These are phyloP conservation scores for Boletus calvinii DNA, from an alignment of 1,284 basidiomycete species.

Conservation along the genomic window DNA sequence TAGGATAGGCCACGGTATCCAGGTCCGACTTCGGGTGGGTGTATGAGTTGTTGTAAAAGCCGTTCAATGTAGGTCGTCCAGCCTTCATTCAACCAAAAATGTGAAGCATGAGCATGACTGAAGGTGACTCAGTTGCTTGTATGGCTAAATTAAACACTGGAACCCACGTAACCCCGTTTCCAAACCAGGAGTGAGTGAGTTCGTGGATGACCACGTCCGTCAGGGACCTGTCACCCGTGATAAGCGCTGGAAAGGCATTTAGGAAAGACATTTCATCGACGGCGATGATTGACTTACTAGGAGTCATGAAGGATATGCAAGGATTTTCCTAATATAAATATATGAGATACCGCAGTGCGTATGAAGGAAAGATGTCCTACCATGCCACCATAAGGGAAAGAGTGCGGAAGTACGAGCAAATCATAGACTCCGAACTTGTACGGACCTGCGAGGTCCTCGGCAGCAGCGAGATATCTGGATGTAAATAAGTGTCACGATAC, in stretches of 20 bases:
- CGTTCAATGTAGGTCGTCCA: slow-evolving; percentile 97
- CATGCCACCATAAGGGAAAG: slow-evolving; percentile 93
- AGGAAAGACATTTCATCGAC: not conserved
- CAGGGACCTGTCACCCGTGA: slow-evolving; percentile 82
- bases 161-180: slow-evolving; percentile 79
- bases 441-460: slow-evolving; percentile 71
- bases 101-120: slow-evolving; percentile 68
- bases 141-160: not conserved
- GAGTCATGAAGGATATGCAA: slow-evolving; percentile 86
- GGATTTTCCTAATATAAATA: slow-evolving; percentile 65
- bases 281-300: slow-evolving; percentile 49
- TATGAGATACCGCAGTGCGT: slow-evolving; percentile 1
- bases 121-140: slow-evolving; percentile 23
- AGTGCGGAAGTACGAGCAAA: slow-evolving; percentile 86
- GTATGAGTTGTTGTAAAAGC: slow-evolving; percentile 71
- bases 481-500: not conserved
- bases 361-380: slow-evolving; percentile 37
- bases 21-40: slow-evolving; percentile 47
- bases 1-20: slow-evolving; percentile 82
- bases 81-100: slow-evolving; percentile 94
- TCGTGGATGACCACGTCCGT: slow-evolving; percentile 90
- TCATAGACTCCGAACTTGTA: slow-evolving; percentile 94
- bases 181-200: slow-evolving; percentile 82
- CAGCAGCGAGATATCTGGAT: slow-evolving; percentile 69
- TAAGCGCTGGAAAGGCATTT: slow-evolving; percentile 49